Percentiles rank a stretch among this genome's conserved stretches.
Evolutionary conservation across 352 stramenopile species (phyloP).

Genomic region (Phytopythium helicoides): DNA sequence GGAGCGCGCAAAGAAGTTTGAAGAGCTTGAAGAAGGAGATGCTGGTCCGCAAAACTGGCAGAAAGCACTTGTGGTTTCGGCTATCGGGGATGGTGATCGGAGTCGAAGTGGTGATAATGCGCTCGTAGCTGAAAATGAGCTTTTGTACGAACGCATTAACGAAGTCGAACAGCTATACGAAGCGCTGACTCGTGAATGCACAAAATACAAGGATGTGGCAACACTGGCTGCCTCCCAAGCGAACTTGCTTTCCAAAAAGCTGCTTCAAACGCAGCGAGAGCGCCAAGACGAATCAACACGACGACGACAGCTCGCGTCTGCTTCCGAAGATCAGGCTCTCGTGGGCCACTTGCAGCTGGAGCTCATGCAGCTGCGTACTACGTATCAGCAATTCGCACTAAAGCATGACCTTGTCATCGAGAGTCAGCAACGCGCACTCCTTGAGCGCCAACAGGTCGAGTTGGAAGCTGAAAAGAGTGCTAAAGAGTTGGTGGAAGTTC

Average conservation of each 20-base stretch:
- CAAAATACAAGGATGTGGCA: conserved; percentile 64
- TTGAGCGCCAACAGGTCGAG: conserved; percentile 66
- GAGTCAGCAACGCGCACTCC: conserved; percentile 43
- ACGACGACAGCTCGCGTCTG: conserved; percentile 56
- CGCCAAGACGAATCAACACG: conserved; percentile 29
- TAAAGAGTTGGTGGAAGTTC: conserved; percentile 24
- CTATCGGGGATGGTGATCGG: not conserved
- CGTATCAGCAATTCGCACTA: conserved; percentile 76
- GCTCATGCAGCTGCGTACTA: conserved; percentile 84
- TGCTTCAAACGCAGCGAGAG: conserved; percentile 53
- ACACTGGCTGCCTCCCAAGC: conserved; percentile 62
- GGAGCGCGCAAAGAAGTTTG: conserved; percentile 1
- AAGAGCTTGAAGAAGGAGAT: not conserved
- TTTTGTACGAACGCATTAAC: conserved; percentile 61
- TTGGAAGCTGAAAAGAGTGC: conserved; percentile 44
- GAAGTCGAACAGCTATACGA: conserved; percentile 80
- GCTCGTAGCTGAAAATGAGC: conserved; percentile 49
- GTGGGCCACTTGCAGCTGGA: conserved; percentile 90
- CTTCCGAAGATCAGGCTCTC: conserved; percentile 88
- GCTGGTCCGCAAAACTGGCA: not conserved
- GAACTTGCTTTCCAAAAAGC: conserved; percentile 46
- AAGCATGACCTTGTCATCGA: conserved; percentile 61
- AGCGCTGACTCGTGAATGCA: conserved; percentile 52
- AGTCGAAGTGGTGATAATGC: conserved; percentile 11
- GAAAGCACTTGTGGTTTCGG: not conserved